These are phyloP conservation scores for Zygosaccharomyces bisporus DNA, from an alignment of 805 yeast genomes.

Conservation along the genomic window DNA sequence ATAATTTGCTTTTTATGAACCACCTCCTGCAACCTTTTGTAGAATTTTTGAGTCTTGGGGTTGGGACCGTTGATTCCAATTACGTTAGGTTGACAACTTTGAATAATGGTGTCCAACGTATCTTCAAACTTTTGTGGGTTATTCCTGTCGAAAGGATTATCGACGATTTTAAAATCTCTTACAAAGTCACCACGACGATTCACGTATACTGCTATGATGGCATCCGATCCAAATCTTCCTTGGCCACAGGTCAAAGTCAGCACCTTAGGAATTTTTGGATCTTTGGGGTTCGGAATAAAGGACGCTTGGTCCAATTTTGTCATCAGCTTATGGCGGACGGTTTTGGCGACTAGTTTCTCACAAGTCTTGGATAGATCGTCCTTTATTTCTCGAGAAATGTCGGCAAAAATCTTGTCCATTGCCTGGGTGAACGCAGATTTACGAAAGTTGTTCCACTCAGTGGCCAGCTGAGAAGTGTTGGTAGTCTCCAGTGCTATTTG, in stretches of 20 bases:
- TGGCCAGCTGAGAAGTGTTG: conserved; percentile 69
- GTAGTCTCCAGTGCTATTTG: conserved; percentile 64
- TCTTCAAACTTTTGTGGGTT: conserved; percentile 62
- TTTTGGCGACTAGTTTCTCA: conserved; percentile 62
- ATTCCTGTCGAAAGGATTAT: conserved; percentile 49
- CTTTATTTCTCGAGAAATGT: conserved; percentile 70
- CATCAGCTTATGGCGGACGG: conserved; percentile 66
- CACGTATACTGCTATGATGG: conserved; percentile 75
- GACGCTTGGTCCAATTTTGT: conserved; percentile 90
- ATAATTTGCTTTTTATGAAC: conserved; percentile 55
- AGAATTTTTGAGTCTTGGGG: conserved; percentile 61
- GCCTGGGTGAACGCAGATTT: conserved; percentile 63
- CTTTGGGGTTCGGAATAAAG: conserved; percentile 72
- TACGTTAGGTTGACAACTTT: conserved; percentile 76
- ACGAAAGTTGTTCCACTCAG: conserved; percentile 78
- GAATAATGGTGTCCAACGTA: conserved; percentile 56
- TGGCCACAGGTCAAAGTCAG: conserved; percentile 81
- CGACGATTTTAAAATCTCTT: conserved; percentile 74
- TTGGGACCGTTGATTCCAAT: conserved; percentile 87
- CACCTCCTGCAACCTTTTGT: conserved; percentile 51
- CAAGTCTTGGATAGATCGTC: conserved; percentile 77
- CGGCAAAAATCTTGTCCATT: conserved; percentile 59
- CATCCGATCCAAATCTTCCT: conserved; percentile 76
- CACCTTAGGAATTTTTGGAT: conserved; percentile 82
- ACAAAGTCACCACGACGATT: conserved; percentile 77